phyloP scores from a whole-genome alignment of 352 stramenopile species.

The Globisporangium paddicum region DNA sequence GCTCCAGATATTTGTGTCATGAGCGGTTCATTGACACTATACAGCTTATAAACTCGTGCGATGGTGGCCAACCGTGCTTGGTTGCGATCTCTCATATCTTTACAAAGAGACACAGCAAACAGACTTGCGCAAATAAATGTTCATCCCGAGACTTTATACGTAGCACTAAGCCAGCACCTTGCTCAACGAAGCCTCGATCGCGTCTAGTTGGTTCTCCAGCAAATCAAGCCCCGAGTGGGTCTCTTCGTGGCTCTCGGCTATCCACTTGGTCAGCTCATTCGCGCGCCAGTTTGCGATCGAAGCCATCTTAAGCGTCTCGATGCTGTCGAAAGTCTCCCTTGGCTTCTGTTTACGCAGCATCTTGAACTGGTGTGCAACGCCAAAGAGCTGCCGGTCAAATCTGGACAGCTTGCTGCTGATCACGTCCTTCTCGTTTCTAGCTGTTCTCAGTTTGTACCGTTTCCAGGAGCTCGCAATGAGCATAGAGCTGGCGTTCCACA shows the following conservation, averaged over 20 bases:
- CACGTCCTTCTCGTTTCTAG: background rate
- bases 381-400: slow-evolving; percentile 10
- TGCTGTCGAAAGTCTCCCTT: slow-evolving; percentile 15
- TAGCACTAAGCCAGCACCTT: too few relatives aligned
- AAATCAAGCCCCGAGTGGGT: slow-evolving; percentile 1
- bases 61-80: too few relatives aligned
- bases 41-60: too few relatives aligned
- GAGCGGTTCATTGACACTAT: too few relatives aligned
- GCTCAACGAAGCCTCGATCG: background rate
- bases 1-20: too few relatives aligned
- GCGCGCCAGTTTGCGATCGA: slow-evolving; percentile 1
- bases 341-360: slow-evolving; percentile 22
- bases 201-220: slow-evolving; percentile 4
- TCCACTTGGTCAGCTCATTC: background rate
- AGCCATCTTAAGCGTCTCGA: slow-evolving; percentile 11
- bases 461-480: slow-evolving; percentile 41
- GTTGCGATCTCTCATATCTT: too few relatives aligned
- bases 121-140: too few relatives aligned
- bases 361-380: slow-evolving; percentile 26
- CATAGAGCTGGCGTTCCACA: slow-evolving; percentile 20
- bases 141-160: too few relatives aligned
- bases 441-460: slow-evolving; percentile 2
- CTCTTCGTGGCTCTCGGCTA: background rate
- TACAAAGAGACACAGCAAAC: too few relatives aligned
- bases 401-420: background rate